Base-by-base conservation (phyloP, 2,329 filamentous ascomycete species). In the Myriosclerotinia scirpicola region DNA sequence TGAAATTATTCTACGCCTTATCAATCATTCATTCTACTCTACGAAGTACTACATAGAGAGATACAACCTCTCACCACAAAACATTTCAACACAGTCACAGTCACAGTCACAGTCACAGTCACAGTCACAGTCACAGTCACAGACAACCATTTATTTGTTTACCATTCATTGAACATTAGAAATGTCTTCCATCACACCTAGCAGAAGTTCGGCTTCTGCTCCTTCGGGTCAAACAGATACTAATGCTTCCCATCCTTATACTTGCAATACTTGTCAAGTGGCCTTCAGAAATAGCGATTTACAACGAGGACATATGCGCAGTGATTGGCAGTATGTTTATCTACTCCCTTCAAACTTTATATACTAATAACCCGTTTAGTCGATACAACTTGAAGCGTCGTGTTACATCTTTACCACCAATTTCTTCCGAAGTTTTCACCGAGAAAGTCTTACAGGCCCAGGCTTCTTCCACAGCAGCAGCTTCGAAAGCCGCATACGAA, bases 231-330 rank as follows among this genome's bases (percentile, higher is more conserved):
- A 59, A 68, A 36, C 38, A 71, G 75, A 76, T 63, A 71, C 80
- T 26, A 76, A 77, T 26, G 77, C 85, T 42, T 84, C 89, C 36
- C 92, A 97, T 77, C 94, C 95, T 1, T 99, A 94, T 81, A 98
- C 94, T 66, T 99, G 95, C 87, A 99, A 98, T 80, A 95, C 93
- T 67, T 99, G 95, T 77, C 92, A 97, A 78, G 93, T 99, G 73
- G 95, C 94, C 63, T 99, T 98, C 80, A 90, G 94, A 72, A 93
- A 92, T 76, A 93, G 91, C 78, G 94, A 98, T 77, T 84, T 96
- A 66, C 95, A 99, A 81, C 89, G 95, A 77, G 89, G 87, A 48
- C 95, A 99, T 78, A 99, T 99, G 95, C 93, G 95, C 79, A 95
- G 90, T 74, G 95, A 99, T 81, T 99, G 95, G 95, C 94, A 99